Conservation (phyloP, 2,329 filamentous ascomycete genomes). For the Fusarium beomiforme region DNA sequence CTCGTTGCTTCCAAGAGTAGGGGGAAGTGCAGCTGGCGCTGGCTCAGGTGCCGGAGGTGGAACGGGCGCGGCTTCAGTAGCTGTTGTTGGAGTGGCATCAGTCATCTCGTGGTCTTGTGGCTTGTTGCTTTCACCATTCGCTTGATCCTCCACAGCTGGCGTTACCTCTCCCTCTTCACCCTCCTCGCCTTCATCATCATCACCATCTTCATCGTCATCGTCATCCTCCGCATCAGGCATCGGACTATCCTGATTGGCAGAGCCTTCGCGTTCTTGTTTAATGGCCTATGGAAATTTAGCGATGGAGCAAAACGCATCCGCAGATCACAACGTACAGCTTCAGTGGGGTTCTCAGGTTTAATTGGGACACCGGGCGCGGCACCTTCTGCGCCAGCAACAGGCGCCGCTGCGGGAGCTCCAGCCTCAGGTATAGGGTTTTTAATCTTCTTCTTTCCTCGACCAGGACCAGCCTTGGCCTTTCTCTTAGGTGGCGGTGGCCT, state of each 20-base stretch:
- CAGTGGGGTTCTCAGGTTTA: conserved; percentile 51
- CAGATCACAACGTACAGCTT: conserved; percentile 39
- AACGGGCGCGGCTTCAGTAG: conserved; percentile 24
- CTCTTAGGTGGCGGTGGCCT: conserved; percentile 81
- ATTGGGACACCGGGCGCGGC: conserved; percentile 51
- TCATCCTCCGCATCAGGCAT: conserved; percentile 63
- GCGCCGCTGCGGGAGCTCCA: conserved; percentile 47
- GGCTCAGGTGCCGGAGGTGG: conserved; percentile 9
- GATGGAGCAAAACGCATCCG: neutral
- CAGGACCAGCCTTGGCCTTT: conserved; percentile 79
- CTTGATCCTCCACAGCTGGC: conserved; percentile 39
- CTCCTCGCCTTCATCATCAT: conserved; percentile 59
- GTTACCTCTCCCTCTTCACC: conserved; percentile 58
- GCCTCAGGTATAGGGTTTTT: conserved; percentile 59
- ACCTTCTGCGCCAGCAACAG: conserved; percentile 49
- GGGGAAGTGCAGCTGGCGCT: neutral
- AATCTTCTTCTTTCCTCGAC: conserved; percentile 82
- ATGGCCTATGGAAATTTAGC: conserved; percentile 47
- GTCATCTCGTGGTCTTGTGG: conserved; percentile 52
- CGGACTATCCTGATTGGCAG: conserved; percentile 60
- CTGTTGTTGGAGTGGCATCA: conserved; percentile 46
- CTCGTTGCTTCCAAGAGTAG: conserved; percentile 31
- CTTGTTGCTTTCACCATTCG: conserved; percentile 45
- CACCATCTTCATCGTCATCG: conserved; percentile 59
- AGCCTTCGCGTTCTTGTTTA: conserved; percentile 57